These are phyloP conservation scores for Clonostachys rosea DNA, from an alignment of 2,329 filamentous ascomycete genomes.

Conservation along the genomic window DNA sequence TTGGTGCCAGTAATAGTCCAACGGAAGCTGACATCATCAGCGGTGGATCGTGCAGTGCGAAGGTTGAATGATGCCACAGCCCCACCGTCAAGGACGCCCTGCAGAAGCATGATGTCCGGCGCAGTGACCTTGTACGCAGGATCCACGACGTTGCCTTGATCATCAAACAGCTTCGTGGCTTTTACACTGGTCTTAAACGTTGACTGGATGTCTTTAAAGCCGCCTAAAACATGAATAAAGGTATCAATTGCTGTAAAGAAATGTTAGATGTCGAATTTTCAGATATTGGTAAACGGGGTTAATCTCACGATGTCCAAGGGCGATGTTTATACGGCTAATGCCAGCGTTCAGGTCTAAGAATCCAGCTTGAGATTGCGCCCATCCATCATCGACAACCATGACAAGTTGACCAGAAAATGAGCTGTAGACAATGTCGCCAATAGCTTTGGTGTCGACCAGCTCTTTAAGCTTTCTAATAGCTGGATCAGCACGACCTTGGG, in stretches of 20 bases:
- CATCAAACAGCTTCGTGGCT: constrained; percentile 13
- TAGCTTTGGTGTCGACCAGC: constrained; percentile 29
- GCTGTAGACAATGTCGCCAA: constrained; percentile 42
- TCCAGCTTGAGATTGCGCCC: neutral
- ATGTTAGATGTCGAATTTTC: neutral
- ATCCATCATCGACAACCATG: constrained; percentile 10
- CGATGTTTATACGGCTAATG: constrained; percentile 14
- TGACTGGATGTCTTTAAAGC: constrained; percentile 11
- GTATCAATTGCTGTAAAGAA: constrained; percentile 19
- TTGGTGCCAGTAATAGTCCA: constrained; percentile 29
- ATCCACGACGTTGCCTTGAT: constrained; percentile 14
- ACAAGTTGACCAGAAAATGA: constrained; percentile 27
- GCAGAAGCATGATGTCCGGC: constrained; percentile 25
- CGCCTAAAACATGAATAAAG: constrained; percentile 22
- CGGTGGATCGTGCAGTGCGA: constrained; percentile 9
- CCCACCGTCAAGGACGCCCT: constrained; percentile 21
- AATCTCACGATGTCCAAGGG: constrained; percentile 20
- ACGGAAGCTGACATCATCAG: constrained; percentile 14
- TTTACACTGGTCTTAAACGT: constrained; percentile 4
- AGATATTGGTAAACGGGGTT: neutral
- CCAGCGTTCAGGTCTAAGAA: constrained; percentile 12
- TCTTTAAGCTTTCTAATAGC: constrained; percentile 30
- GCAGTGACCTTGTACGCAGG: constrained; percentile 14
- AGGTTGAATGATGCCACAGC: constrained; percentile 19
- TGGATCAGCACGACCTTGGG: constrained; percentile 39